A percentile compares a stretch with the other conserved stretches of the same genome.
Evolutionary conservation across 2,329 filamentous ascomycete species (phyloP).

Genomic region (Hypoxylon sp.): DNA sequence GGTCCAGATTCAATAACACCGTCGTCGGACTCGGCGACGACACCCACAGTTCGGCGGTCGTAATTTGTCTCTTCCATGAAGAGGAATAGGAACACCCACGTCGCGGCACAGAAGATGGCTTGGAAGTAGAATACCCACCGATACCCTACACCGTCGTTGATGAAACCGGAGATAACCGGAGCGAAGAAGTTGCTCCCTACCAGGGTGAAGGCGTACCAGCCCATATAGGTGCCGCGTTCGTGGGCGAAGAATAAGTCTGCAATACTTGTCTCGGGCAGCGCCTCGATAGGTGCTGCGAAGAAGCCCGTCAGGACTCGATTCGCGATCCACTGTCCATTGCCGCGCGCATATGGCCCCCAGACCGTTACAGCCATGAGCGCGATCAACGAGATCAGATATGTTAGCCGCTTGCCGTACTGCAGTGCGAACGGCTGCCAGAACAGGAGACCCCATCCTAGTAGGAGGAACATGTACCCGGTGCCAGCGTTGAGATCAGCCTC

Average conservation of each 20-base stretch:
- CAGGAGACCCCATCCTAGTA: slow-evolving; percentile 60
- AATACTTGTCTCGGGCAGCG: slow-evolving; percentile 60
- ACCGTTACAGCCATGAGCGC: slow-evolving; percentile 52
- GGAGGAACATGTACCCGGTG: slow-evolving; percentile 54
- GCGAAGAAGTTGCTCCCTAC: slow-evolving; percentile 59
- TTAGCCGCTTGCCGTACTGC: slow-evolving; percentile 59
- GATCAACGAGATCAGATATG: slow-evolving; percentile 56
- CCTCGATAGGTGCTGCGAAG: slow-evolving; percentile 60
- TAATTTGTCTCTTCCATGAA: slow-evolving; percentile 73
- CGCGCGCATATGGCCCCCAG: slow-evolving; percentile 56
- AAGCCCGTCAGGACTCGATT: slow-evolving; percentile 60
- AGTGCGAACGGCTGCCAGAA: slow-evolving; percentile 63
- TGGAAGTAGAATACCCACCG: slow-evolving; percentile 60
- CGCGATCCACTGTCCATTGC: slow-evolving; percentile 60
- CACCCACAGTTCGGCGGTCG: slow-evolving; percentile 52
- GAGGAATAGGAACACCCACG: slow-evolving; percentile 61
- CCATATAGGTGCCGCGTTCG: slow-evolving; percentile 59
- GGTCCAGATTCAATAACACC: slow-evolving; percentile 11
- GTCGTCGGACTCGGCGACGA: slow-evolving; percentile 30
- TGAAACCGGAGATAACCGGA: slow-evolving; percentile 60
- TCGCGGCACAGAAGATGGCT: slow-evolving; percentile 54
- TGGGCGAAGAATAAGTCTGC: slow-evolving; percentile 59
- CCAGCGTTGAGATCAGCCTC: slow-evolving; percentile 49
- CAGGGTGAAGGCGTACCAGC: slow-evolving; percentile 57
- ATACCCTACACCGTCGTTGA: slow-evolving; percentile 57